These are phyloP conservation scores for Mycena venus DNA, from an alignment of 768 basidiomycete genomes.

Conservation along the genomic window DNA sequence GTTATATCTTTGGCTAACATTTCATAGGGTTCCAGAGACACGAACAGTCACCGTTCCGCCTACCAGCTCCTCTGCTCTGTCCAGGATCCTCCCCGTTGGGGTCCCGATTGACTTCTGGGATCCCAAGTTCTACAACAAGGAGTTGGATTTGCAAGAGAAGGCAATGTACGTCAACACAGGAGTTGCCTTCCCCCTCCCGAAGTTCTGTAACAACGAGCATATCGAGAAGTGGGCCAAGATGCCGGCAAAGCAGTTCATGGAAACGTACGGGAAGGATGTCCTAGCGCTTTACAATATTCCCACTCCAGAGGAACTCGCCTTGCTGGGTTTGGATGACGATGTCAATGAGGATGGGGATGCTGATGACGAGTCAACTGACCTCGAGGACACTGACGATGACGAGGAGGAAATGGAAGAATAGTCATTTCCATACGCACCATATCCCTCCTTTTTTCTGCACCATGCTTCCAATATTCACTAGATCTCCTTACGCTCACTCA, in stretches of 20 bases:
- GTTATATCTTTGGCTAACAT: background rate
- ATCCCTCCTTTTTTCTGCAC: too few relatives aligned
- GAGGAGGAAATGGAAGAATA: background rate
- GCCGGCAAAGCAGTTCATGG: slow-evolving; percentile 1
- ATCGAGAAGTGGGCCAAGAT: background rate
- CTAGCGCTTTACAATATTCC: slow-evolving; percentile 1
- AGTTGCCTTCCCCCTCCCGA: background rate
- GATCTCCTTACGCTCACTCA: too few relatives aligned
- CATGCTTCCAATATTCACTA: too few relatives aligned
- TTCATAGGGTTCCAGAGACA: background rate
- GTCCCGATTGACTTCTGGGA: slow-evolving; percentile 6
- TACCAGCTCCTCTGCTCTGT: background rate
- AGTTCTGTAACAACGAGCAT: background rate
- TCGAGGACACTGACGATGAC: slow-evolving; percentile 1
- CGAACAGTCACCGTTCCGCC: background rate
- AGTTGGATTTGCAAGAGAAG: background rate
- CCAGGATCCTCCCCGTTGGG: background rate
- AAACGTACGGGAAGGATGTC: slow-evolving; percentile 3
- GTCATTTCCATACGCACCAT: too few relatives aligned
- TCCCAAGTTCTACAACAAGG: slow-evolving; percentile 5
- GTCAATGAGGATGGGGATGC: background rate
- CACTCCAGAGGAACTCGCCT: background rate
- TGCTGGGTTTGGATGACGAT: background rate
- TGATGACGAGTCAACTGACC: background rate
- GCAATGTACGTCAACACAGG: slow-evolving; percentile 2